phyloP scores from a whole-genome alignment of 108 stramenopile genomes.

The Cylindrotheca fusiformis region DNA sequence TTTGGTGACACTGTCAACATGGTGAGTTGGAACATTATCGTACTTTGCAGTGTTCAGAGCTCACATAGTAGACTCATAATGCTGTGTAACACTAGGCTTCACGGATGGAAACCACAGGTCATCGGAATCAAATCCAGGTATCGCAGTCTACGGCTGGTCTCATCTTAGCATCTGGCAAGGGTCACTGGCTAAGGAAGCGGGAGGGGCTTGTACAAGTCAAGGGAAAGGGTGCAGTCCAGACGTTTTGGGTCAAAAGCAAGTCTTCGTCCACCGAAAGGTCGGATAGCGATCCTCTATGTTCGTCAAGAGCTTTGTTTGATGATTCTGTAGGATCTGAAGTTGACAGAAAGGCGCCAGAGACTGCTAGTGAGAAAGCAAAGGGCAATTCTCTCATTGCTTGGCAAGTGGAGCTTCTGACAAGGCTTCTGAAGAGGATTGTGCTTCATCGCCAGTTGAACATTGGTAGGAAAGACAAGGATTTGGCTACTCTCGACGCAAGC shows the following conservation, averaged over 20 bases:
- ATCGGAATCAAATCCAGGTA: slow-evolving; percentile 30
- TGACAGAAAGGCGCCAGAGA: background rate
- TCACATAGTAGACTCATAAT: no score
- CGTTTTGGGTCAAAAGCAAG: slow-evolving; percentile 31
- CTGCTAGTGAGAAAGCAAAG: background rate
- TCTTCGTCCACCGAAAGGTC: background rate
- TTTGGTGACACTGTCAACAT: no score
- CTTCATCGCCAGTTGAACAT: slow-evolving; percentile 8
- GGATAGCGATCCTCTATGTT: background rate
- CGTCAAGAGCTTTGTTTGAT: background rate
- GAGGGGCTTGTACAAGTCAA: slow-evolving; percentile 5
- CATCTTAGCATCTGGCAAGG: slow-evolving; percentile 6
- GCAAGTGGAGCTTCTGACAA: slow-evolving; percentile 21
- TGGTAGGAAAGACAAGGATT: background rate
- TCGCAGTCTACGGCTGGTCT: slow-evolving; percentile 33
- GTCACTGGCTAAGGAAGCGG: background rate
- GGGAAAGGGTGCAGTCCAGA: slow-evolving; percentile 7
- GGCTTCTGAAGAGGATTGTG: slow-evolving; percentile 12
- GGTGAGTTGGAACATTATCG: no score
- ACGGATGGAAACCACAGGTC: slow-evolving; percentile 36
- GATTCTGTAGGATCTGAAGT: slow-evolving; percentile 1
- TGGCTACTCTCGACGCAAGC: slow-evolving; percentile 5
- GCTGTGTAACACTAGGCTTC: slow-evolving; percentile 8
- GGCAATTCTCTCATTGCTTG: slow-evolving; percentile 22
- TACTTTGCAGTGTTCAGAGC: no score